A percentile compares a stretch with the other conserved stretches of the same genome.
phyloP scores from a whole-genome alignment of 306 rosid species.

The Prosopis cineraria region DNA sequence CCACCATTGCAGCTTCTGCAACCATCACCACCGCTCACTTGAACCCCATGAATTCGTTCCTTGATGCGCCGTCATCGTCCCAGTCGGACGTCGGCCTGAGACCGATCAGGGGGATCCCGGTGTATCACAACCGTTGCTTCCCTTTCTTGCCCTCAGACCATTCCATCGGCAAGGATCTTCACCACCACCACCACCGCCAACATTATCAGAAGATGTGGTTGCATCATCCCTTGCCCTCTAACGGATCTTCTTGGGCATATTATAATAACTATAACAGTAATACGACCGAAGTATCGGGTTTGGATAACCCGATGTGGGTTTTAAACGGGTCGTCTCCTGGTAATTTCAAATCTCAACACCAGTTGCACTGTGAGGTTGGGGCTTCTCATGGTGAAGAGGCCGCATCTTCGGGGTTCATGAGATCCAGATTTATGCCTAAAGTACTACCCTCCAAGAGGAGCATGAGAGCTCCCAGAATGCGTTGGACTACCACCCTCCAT shows the following conservation, averaged over 20 bases:
- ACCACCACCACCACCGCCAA: too few species aligned
- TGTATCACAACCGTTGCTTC: constrained; percentile 81
- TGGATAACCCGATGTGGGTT: constrained; percentile 49
- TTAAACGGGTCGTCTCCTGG: constrained; percentile 24
- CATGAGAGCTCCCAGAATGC: constrained; percentile 95
- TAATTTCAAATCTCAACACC: constrained; percentile 37
- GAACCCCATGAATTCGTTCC: constrained; percentile 34
- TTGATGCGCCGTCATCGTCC: constrained; percentile 42
- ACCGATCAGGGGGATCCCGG: constrained; percentile 90
- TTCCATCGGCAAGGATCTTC: constrained; percentile 24
- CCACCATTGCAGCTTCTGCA: too few species aligned
- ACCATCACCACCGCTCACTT: background rate
- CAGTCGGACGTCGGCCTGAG: constrained; percentile 44
- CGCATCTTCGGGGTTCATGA: constrained; percentile 58
- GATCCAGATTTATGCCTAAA: constrained; percentile 82
- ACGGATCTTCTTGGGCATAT: constrained; percentile 25
- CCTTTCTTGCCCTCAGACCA: constrained; percentile 65
- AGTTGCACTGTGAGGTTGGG: constrained; percentile 57
- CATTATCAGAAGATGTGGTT: constrained; percentile 52
- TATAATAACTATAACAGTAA: background rate
- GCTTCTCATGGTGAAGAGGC: constrained; percentile 31
- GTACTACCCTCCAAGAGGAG: constrained; percentile 74
- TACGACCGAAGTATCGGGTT: background rate
- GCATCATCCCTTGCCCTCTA: constrained; percentile 19
- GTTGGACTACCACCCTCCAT: constrained; percentile 92